A percentile compares a stretch with the other conserved stretches of the same genome.
These are phyloP conservation scores for Ceratocystis huliohia DNA, from an alignment of 2,329 filamentous ascomycete species.

Conservation along the genomic window DNA sequence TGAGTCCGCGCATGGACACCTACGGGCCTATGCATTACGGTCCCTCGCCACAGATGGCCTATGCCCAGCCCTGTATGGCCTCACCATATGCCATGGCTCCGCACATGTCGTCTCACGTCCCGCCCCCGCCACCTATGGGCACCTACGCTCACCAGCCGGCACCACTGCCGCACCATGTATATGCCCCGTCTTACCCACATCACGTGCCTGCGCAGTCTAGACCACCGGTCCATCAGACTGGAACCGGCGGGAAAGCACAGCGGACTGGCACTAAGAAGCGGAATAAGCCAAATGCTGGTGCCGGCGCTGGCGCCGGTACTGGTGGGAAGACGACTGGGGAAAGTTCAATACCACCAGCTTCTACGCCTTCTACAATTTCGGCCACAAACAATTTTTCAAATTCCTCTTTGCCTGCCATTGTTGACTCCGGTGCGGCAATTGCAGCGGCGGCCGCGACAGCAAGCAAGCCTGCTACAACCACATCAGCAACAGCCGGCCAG, in stretches of 20 bases:
- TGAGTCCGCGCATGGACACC: constrained; percentile 38
- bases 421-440: background rate
- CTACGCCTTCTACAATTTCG: background rate
- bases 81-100: constrained; percentile 42
- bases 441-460: background rate
- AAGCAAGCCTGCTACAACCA: background rate
- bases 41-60: constrained; percentile 30
- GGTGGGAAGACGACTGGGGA: background rate
- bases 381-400: background rate
- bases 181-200: constrained; percentile 23
- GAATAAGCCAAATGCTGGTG: background rate
- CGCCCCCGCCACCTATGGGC: constrained; percentile 37
- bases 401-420: background rate
- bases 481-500: constrained; percentile 26
- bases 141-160: constrained; percentile 27
- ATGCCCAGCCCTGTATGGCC: constrained; percentile 34
- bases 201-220: constrained; percentile 31
- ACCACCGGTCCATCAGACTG: constrained; percentile 34
- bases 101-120: background rate
- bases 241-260: constrained; percentile 28
- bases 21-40: constrained; percentile 34
- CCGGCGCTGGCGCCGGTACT: background rate
- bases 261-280: constrained; percentile 30
- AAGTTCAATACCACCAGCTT: too few relatives aligned
- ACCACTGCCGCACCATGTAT: background rate